Percentiles rank a stretch among this genome's conserved stretches.
phyloP scores from a whole-genome alignment of 139 green algal genomes.

The Chlamydomonas urium region DNA sequence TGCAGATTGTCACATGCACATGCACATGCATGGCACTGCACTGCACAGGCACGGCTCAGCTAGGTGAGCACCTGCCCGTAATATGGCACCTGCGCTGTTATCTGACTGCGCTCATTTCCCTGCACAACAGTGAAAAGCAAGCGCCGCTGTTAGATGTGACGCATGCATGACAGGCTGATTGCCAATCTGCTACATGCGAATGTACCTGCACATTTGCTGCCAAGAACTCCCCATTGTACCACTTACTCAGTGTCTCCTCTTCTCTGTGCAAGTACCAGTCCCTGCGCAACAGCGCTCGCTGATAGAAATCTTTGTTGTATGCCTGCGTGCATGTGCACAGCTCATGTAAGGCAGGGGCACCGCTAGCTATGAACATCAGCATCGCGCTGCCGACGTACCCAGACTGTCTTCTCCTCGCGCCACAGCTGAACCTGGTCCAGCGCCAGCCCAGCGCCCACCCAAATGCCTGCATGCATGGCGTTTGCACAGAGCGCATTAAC shows the following conservation, averaged over 20 bases:
- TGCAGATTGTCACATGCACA: no score
- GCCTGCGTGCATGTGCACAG: not conserved
- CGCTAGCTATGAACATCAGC: not conserved
- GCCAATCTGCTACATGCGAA: no score
- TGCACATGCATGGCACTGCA: no score
- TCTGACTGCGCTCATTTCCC: no score
- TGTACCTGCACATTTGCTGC: no score
- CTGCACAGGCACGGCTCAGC: no score
- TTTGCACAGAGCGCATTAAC: not conserved
- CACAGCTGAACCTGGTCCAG: conserved; percentile 1
- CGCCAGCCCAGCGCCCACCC: not conserved
- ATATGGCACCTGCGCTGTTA: no score
- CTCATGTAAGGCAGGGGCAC: not conserved
- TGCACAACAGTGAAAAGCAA: no score
- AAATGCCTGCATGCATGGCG: conserved; percentile 20
- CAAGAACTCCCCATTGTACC: no score
- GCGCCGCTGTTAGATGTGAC: no score
- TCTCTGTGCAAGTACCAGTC: conserved; percentile 27
- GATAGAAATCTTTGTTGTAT: conserved; percentile 29
- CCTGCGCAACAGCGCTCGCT: conserved; percentile 17
- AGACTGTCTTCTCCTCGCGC: conserved; percentile 23
- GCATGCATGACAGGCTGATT: no score
- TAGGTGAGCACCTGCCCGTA: no score
- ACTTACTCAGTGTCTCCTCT: conserved; percentile 13
- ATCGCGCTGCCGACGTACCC: conserved; percentile 1